Evolutionary conservation across 805 yeast species (phyloP), one percentile per base, ranked within the genome.

Genomic region (Saturnispora besseyi): DNA sequence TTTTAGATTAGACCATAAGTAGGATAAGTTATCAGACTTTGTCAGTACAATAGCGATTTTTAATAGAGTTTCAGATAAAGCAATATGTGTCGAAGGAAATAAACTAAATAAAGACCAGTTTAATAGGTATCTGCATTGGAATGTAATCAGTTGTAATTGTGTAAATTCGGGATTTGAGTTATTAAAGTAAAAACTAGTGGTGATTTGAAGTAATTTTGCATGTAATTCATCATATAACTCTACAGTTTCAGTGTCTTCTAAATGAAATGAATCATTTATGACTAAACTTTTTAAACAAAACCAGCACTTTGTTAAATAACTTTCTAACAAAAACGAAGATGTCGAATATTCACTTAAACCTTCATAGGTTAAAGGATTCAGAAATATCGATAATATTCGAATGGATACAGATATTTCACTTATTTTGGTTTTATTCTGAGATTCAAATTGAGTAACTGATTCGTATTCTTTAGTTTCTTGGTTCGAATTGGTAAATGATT

Each of bases 211-310:
- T 2, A 67, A 49, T 1, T 59, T 54, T 0, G 65, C 60, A 31
- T 61, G 61, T 10, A 66, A 40, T 13, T 58, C 59, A 48, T 65
- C 70, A 30, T 64, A 55, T 11, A 55, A 48, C 9, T 55, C 53
- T 13, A 51, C 42, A n/a, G 38, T 29, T 11, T 46, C 32, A 7
- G 37, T 15, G 4, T 48, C 48, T n/a, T 54, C 48, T n/a, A 58
- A 47, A 28, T 51, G 55, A 15, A 60, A 56, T 9, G 55, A 50
- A 2, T 55, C 45, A 49, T 66, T 65, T 11, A 62, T 52, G 1
- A 59, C 62, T 3, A 59, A 54, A 43, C 65, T 64, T 36, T 63
- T 63, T 44, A 65, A 44, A 41, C 69, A 66, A 48, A 65, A 62
- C 69, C 69, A 66, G 2, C 59, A 48, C 45, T 65, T 56, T 18